A percentile compares a stretch with the other conserved stretches of the same genome.
Evolutionary conservation across 75 land plant genomes (phyloP).

Genomic region (Gnetum montanum): DNA sequence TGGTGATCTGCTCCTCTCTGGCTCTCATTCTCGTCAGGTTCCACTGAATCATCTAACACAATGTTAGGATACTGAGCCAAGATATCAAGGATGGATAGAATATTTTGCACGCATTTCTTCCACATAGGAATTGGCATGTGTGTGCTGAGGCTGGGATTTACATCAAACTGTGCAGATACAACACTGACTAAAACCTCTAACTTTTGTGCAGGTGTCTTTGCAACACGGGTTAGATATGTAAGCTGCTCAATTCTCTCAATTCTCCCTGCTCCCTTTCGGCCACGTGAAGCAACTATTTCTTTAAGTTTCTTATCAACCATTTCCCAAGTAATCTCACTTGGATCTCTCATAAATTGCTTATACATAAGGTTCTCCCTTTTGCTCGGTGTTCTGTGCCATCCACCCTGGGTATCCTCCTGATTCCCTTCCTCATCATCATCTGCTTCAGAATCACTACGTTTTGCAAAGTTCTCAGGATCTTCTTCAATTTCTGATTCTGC

Average conservation of each 20-base stretch:
- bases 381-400: conserved; percentile 41
- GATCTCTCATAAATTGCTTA: conserved; percentile 62
- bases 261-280: conserved; percentile 77
- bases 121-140: conserved; percentile 80
- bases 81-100: conserved; percentile 58
- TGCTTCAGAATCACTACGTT: conserved; percentile 19
- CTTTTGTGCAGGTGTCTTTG: conserved; percentile 90
- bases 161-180: conserved; percentile 89
- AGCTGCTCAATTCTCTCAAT: conserved; percentile 82
- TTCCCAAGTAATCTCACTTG: conserved; percentile 92
- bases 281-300: conserved; percentile 73
- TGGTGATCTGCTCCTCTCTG: conserved; percentile 67
- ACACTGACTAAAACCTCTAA: conserved; percentile 71
- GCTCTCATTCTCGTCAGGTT: conserved; percentile 78
- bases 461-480: conserved; percentile 13
- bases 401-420: conserved; percentile 27
- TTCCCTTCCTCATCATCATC: conserved; percentile 33
- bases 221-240: conserved; percentile 58
- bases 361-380: conserved; percentile 51
- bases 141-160: conserved; percentile 65
- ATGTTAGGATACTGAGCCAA: conserved; percentile 70
- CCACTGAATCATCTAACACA: conserved; percentile 56
- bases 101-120: conserved; percentile 74
- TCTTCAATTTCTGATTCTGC: conserved; percentile 28
- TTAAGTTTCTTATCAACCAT: conserved; percentile 82